Conservation (phyloP, 2,329 filamentous ascomycete genomes). For the Neofusicoccum parvum region DNA sequence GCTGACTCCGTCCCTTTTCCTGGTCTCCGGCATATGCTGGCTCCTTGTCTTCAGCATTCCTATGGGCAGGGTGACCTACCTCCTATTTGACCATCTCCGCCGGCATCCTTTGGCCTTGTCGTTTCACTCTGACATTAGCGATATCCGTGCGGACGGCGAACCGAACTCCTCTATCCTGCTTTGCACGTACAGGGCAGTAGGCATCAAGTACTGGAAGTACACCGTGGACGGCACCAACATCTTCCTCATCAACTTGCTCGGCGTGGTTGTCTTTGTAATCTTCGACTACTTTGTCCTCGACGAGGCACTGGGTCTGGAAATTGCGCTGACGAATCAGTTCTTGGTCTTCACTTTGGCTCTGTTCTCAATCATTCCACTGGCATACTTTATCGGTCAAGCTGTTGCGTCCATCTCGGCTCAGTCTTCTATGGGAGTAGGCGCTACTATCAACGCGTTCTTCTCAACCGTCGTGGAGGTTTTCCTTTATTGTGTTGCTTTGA, state of each 20-base stretch:
- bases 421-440: conserved; percentile 96
- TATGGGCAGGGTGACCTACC: conserved; percentile 92
- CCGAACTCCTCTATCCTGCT: conserved; percentile 84
- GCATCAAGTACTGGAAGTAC: conserved; percentile 98
- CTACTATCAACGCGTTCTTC: conserved; percentile 97
- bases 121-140: conserved; percentile 83
- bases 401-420: conserved; percentile 98
- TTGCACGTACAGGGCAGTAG: conserved; percentile 95
- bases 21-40: conserved; percentile 91
- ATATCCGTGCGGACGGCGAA: conserved; percentile 69
- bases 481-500: conserved; percentile 91
- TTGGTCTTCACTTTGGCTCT: conserved; percentile 84
- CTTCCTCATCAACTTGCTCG: conserved; percentile 96
- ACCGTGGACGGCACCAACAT: conserved; percentile 98
- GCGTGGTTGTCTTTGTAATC: conserved; percentile 90
- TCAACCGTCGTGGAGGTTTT: conserved; percentile 97
- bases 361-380: conserved; percentile 90
- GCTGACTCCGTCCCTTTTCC: conserved; percentile 80
- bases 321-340: conserved; percentile 76
- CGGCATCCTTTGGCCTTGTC: conserved; percentile 90
- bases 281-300: conserved; percentile 86
- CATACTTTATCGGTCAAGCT: conserved; percentile 98
- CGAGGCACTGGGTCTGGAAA: conserved; percentile 67
- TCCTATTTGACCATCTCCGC: conserved; percentile 87
- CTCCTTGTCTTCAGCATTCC: conserved; percentile 97